Evolutionary conservation across 2,329 filamentous ascomycete genomes (phyloP), one percentile per base, ranked within the genome.

Genomic region (Paecilomyces niveus): DNA sequence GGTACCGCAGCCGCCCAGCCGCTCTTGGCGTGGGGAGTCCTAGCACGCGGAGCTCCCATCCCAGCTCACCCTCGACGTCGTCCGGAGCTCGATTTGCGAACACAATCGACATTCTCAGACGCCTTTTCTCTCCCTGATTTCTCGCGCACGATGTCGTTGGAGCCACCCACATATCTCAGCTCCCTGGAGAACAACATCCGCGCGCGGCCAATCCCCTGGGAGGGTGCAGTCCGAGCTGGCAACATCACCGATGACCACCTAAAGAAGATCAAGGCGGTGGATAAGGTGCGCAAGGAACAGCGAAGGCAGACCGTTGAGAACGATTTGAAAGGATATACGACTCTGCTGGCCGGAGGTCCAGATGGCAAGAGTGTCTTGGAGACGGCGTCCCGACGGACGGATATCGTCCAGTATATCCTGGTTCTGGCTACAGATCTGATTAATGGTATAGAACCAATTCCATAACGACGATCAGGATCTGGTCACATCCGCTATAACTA

Each of bases 111-210:
- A 18, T 18, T 18, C 39, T 45, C 15, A 45, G 39, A 54, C 49
- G 39, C n/a, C 54, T 53, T 50, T 31, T 32, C 26, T 24, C 53
- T 11, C 53, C 56, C 53, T 3, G 15, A 6, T 26, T 55, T 45
- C 51, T 55, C 5, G 63, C 59, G 62, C 63, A 72, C 64, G 45
- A 97, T 97, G 92, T 93, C 92, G 73, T 85, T 96, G 75, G 92
- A 97, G 73, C 89, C 91, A 67, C 92, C 92, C 60, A 89, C 90
- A 60, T 97, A 97, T 76, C 84, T 90, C 64, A 83, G 86, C 72
- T 93, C 91, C 66, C 84, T 97, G 67, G 92, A 96, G 81, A 95
- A 90, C 85, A 97, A 97, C 82, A 96, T 97, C 74, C 90, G 94
- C 72, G 89, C 90, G 72, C 86, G 94, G 66, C 92, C 92, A 64